Percentiles rank a stretch among this genome's conserved stretches.
Evolutionary conservation across 2,329 filamentous ascomycete genomes (phyloP).

Genomic region (Leptographium lundbergii): DNA sequence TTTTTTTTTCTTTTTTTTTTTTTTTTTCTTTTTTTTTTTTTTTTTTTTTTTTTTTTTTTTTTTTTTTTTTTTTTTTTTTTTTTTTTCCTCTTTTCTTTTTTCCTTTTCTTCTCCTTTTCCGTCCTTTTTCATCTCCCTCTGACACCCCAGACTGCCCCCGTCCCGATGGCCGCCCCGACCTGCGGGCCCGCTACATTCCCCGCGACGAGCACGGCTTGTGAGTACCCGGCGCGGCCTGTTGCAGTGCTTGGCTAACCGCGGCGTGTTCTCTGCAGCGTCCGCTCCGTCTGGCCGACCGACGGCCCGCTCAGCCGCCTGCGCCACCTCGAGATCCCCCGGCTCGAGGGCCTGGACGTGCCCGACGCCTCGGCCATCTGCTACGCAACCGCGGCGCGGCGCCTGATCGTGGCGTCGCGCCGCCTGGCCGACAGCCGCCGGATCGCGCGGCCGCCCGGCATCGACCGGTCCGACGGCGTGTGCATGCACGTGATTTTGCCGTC

Average conservation of each 20-base stretch:
- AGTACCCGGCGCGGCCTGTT: constrained; percentile 9
- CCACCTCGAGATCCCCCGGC: neutral
- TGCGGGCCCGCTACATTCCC: constrained; percentile 29
- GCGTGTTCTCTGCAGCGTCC: neutral
- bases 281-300: neutral
- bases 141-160: constrained; percentile 17
- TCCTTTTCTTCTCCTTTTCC: neutral
- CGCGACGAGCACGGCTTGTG: constrained; percentile 30
- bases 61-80: neutral
- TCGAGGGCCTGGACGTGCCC: constrained; percentile 7
- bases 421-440: neutral
- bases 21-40: neutral
- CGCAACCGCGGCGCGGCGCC: constrained; percentile 25
- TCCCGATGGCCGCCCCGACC: neutral
- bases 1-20: neutral
- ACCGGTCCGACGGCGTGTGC: constrained; percentile 3
- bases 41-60: neutral
- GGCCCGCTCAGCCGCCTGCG: neutral
- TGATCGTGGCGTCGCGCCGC: constrained; percentile 29
- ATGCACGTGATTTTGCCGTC: constrained; percentile 14
- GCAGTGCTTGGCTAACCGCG: too few relatives aligned
- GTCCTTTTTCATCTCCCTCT: neutral
- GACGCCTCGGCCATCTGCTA: constrained; percentile 36
- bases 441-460: neutral
- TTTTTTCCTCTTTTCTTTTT: too few relatives aligned